Base-by-base conservation (phyloP, 2,329 filamentous ascomycete species). In the Aureobasidium sp. region DNA sequence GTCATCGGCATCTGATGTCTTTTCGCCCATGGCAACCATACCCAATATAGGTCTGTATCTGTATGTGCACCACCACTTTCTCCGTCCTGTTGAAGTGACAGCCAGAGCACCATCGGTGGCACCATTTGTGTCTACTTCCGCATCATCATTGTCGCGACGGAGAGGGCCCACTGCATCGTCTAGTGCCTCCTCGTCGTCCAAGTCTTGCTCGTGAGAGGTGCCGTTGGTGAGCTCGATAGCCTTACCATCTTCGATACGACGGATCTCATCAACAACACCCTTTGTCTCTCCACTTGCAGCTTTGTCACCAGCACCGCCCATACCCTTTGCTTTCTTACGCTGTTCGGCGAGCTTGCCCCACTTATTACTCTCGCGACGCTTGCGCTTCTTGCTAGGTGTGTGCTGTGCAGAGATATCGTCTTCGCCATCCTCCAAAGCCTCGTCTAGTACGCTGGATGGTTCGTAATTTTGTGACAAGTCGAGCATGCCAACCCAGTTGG, bases 41-140 rank as follows among this genome's bases (percentile, higher is more conserved):
- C 92, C 94, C 65, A 99, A 79, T 68, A 99, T 92, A n/a, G 92
- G 90, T 63, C 92, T 84, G 76, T 97, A 99, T 75, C 96, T 95
- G 80, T 89, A 92, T 5, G 92, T 96, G 72, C 87, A 85, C 90
- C 92, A 97, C 77, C 79, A 83, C 7, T 67, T 68, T 57, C 72
- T 69, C 50, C 72, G 68, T 17, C 51, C 47, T 24, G 63, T 65
- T 61, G 67, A 57, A 63, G 68, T 64, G 69, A 68, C 63, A 61
- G 69, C 55, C 0, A 51, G 12, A 44, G 46, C 57, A 44, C 47
- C 37, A 66, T 73, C 71, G 9, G 72, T 70, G 15, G 66, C 69
- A 6, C 27, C 52, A 34, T 56, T 56, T 39, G 70, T 64, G 34
- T 68, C 63, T 61, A 65, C 63, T 47, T 64, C 66, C 59, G 66